Evolutionary conservation across 768 basidiomycete genomes (phyloP), one percentile per base, ranked within the genome.

Genomic region (Hygrophoropsis aurantiaca): DNA sequence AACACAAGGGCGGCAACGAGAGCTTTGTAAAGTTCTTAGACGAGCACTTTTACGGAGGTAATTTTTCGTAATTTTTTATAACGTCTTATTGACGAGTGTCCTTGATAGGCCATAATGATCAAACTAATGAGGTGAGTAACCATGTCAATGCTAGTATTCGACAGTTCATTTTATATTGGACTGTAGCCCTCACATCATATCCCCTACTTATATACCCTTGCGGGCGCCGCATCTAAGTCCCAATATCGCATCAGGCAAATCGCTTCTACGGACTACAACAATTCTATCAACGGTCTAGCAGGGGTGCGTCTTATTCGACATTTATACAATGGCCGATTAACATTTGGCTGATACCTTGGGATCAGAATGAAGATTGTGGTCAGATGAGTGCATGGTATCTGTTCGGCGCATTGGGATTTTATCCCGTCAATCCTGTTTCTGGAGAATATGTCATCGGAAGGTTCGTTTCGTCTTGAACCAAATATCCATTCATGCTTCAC

Each of bases 361-460:
- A 1, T 20, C 50, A 90, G 85, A 93, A 92, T 55, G 90, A 93
- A 61, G 90, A 93, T 58, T 91, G 89, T 53, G 89, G 90, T 1
- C 90, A 93, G 61, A 92, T 92, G 90, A 88, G 85, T 56, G 86
- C 89, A 0, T 92, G 90, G 90, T 91, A 84, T 55, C 74, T 91
- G 11, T 91, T 90, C 68, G 84, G 81, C 41, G 81, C 87, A 0
- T 74, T 93, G 64, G 89, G 90, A 1, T 87, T 92, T 63, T 92
- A 92, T 55, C 88, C 87, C 30, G 87, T 91, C 33, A 85, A 91
- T 58, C 90, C 90, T 0, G 85, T 85, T 0, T 86, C 84, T 0
- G 82, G 79, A 2, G 79, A 81, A 56, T 92, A 91, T 51, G 72
- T 90, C 46, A 72, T 93, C 38, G 90, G 89, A 52, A 81, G 82